A percentile compares a stretch with the other conserved stretches of the same genome.
Conservation (phyloP, 768 basidiomycete species). For the Brasilioporus rufonigricans region DNA sequence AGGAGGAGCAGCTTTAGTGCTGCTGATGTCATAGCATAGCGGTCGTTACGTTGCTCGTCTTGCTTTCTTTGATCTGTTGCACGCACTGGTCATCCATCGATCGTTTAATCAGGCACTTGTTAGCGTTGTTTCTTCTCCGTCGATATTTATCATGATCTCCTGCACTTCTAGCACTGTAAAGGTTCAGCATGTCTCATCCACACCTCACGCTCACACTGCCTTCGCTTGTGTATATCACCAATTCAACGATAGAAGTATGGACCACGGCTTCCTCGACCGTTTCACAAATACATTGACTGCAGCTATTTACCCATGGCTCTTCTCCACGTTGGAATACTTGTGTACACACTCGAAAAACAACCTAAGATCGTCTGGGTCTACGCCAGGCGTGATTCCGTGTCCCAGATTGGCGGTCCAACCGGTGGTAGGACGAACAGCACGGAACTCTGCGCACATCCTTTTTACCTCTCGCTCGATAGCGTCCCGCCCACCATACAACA, state of each 20-base stretch:
- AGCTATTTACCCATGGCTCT: neutral
- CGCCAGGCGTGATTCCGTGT: constrained; percentile 95
- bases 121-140: constrained; percentile 7
- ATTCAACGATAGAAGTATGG: constrained; percentile 11
- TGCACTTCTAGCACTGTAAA: constrained; percentile 27
- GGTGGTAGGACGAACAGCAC: constrained; percentile 42
- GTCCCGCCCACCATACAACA: constrained; percentile 80
- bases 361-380: constrained; percentile 88
- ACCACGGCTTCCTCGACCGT: constrained; percentile 3
- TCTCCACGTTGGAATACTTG: constrained; percentile 57
- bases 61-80: constrained; percentile 14
- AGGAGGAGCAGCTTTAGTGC: constrained; percentile 86
- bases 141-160: constrained; percentile 30
- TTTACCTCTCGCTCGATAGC: constrained; percentile 87
- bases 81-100: neutral
- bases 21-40: constrained; percentile 78
- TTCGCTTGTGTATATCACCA: constrained; percentile 19
- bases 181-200: constrained; percentile 23
- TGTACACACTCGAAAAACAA: constrained; percentile 92
- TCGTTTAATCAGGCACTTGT: constrained; percentile 6
- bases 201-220: constrained; percentile 15
- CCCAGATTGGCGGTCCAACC: constrained; percentile 98
- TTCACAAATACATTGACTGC: neutral
- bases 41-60: constrained; percentile 3
- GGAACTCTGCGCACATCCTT: constrained; percentile 78